Base-by-base conservation (phyloP, 805 yeast species). In the Nakazawaea anatomiae region DNA sequence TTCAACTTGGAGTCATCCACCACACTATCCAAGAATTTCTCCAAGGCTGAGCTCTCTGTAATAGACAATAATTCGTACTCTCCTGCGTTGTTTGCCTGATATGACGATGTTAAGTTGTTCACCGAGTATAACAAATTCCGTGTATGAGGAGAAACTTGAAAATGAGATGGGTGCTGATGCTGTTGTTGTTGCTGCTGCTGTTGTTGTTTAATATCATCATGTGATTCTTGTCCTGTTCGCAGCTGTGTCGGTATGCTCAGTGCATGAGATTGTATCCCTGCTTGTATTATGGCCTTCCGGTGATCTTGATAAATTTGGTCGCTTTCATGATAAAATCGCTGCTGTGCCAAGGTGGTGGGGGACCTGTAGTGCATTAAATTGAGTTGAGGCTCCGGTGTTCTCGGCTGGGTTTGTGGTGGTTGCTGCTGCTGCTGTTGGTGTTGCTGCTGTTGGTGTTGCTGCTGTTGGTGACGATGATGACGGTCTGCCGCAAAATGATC, bases 11-110 rank as follows among this genome's bases (percentile, higher is more conserved):
- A 58, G 47, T 66, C 68, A 49, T 65, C 66, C 1, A 68, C 72
- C 25, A 69, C 66, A 14, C 69, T 64, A 47, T 69, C 73, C 29
- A 69, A 57, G 50, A 69, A 69, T 8, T 59, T 58, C 44, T 67
- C 71, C 39, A 69, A 53, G 0, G 67, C 72, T 5, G 64, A 58
- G 6, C 69, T 55, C 46, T 69, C 73, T 0, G 71, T 63, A 8
- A 58, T 56, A 1, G 69, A 62, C 28, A 69, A 56, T 38, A 68
- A 57, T 36, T 66, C 70, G 36, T 50, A 52, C 7, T 55, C 55
- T 6, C 44, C 14, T 8, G 11, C 38, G 35, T 47, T 46, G 44
- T 34, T 43, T n/a, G 40, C 7, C n/a, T 25, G 59, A 47, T 27
- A 59, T 48, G 28, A 10, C 39, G 60, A 60, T 44, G 54, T 61